A percentile compares a stretch with the other conserved stretches of the same genome.
Conservation (phyloP, 2,329 filamentous ascomycete species). For the Amauroascus verrucosus region DNA sequence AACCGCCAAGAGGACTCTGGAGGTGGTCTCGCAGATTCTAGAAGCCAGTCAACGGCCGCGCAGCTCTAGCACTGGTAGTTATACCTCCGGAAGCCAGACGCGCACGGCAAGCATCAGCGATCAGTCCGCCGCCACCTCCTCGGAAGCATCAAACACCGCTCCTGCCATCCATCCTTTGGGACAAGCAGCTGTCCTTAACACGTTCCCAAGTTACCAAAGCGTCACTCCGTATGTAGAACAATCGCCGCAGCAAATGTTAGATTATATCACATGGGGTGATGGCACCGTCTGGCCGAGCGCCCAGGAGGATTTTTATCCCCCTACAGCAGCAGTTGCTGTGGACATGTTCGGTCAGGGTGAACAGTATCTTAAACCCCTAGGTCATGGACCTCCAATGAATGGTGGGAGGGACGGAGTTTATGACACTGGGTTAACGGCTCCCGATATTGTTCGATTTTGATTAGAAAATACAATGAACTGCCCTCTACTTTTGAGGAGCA, state of each 20-base stretch:
- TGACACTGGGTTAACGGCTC: not conserved
- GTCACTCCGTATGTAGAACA: conserved; percentile 17
- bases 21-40: conserved; percentile 55
- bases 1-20: conserved; percentile 51
- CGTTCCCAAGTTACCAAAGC: not conserved
- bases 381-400: not conserved
- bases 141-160: not conserved
- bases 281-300: conserved; percentile 12
- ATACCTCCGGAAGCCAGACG: not conserved
- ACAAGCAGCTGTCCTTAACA: not conserved
- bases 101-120: not conserved
- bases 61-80: not conserved
- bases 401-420: not conserved
- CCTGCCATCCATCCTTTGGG: conserved; percentile 1
- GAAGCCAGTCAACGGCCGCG: conserved; percentile 41
- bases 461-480: not conserved
- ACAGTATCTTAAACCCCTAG: conserved; percentile 8
- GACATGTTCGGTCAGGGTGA: conserved; percentile 23
- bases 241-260: conserved; percentile 22
- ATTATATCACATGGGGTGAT: conserved; percentile 33
- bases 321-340: conserved; percentile 19
- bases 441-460: not conserved
- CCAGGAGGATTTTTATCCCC: conserved; percentile 23
- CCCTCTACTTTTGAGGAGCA: not conserved
- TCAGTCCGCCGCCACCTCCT: not conserved